These are phyloP conservation scores for Boletales sp. DNA, from an alignment of 768 basidiomycete genomes.

Conservation along the genomic window DNA sequence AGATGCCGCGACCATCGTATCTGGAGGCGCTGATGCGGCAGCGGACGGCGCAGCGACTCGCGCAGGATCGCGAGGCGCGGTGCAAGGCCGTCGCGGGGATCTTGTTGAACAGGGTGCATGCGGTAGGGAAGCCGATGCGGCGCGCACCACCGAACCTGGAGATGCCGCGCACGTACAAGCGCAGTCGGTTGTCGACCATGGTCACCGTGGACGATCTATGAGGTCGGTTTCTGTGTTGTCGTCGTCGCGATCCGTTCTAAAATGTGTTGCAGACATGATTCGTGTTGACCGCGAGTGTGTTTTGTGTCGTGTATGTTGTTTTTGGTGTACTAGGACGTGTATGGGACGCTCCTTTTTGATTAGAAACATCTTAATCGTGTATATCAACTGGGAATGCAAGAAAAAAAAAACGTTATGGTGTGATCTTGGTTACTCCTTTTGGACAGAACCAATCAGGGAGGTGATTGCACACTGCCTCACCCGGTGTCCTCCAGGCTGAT, in stretches of 20 bases:
- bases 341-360: neutral
- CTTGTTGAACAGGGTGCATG: slow-evolving; percentile 50
- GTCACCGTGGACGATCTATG: slow-evolving; percentile 42
- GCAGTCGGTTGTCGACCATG: slow-evolving; percentile 50
- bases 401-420: slow-evolving; percentile 1
- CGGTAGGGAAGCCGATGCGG: slow-evolving; percentile 52
- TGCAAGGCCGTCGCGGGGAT: slow-evolving; percentile 57
- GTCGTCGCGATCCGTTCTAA: neutral
- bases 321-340: neutral
- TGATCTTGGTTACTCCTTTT: neutral
- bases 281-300: slow-evolving; percentile 15
- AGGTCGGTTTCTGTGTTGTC: slow-evolving; percentile 3
- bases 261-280: slow-evolving; percentile 1
- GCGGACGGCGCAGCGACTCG: slow-evolving; percentile 29
- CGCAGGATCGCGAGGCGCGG: slow-evolving; percentile 38
- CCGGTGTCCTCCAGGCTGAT: slow-evolving; percentile 13
- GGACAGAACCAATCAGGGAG: slow-evolving; percentile 22
- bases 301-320: neutral
- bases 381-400: neutral
- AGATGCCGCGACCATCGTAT: slow-evolving; percentile 20
- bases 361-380: slow-evolving; percentile 4
- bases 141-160: slow-evolving; percentile 31
- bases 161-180: slow-evolving; percentile 42
- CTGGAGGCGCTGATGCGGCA: slow-evolving; percentile 28
- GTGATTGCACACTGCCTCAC: slow-evolving; percentile 29